Evolutionary conservation across 2,329 filamentous ascomycete species (phyloP), one percentile per base, ranked within the genome.

Genomic region (Penicillium rolfsii): DNA sequence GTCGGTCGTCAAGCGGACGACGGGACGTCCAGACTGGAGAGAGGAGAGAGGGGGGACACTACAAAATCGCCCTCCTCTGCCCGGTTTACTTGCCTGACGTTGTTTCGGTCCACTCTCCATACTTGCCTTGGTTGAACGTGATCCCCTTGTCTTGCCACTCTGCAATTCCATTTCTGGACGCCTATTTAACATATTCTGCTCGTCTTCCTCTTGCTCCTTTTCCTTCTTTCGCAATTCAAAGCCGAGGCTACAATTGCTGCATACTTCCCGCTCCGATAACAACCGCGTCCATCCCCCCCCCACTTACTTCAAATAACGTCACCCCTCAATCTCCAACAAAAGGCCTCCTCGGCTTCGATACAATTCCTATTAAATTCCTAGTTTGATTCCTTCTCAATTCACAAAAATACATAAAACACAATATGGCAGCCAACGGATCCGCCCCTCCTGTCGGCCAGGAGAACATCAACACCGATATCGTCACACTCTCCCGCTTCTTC

Each of bases 401-500:
- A 7, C 24, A 33, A 33, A 33, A 53, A 26, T 52, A 35, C 24
- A 49, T n/a, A 50, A 22, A 22, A 22, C 19, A 30, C 65, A 72
- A 49, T 40, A 81, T 81, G 78, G 70, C 74, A 58, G 60, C 68
- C 58, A 79, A 78, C 74, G 62, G 64, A 53, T 78, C 74, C 69
- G 74, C 80, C 65, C 82, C 87, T 69, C 83, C 84, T 59, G 82
- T 83, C 38, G 84, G 83, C 61, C 74, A 80, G 70, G 92, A 96
- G 82, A 89, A 90, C 77, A 88, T 99, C 82, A 97, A 98, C 84
- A 96, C 91, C 64, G 87, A 97, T 79, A 98, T 99, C 75, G 85
- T 98, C 75, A 98, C 95, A 58, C 87, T 99, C 71, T 97, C 95
- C 45, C 87, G 95, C 64, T 97, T 95, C 84, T 85, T 99, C 71